phyloP scores from a whole-genome alignment of 257 asterid species.

The Mitragyna speciosa region DNA sequence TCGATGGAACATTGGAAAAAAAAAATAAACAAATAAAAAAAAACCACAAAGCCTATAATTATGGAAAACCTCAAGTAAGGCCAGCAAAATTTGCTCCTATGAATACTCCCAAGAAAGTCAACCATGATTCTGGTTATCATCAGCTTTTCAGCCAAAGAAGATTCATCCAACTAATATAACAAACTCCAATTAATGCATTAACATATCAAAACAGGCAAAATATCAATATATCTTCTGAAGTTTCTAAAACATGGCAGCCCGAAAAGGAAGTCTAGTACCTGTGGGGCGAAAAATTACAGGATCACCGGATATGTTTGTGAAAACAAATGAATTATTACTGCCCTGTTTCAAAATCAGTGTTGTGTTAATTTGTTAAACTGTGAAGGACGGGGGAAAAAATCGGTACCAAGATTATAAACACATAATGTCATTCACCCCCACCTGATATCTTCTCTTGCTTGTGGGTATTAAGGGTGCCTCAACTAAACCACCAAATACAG shows the following conservation, averaged over 20 bases:
- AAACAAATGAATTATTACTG: conserved; percentile 68
- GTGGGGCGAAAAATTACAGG: conserved; percentile 75
- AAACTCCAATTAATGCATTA: background rate
- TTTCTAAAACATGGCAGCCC: conserved; percentile 3
- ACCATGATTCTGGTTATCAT: background rate
- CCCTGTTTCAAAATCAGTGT: conserved; percentile 50
- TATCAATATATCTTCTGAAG: background rate
- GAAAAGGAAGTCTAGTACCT: conserved; percentile 39
- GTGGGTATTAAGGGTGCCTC: conserved; percentile 85
- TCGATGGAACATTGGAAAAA: too few species aligned
- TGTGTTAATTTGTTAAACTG: conserved; percentile 20
- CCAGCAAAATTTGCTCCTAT: background rate
- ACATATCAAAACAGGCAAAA: background rate
- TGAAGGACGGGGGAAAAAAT: conserved; percentile 4
- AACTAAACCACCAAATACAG: conserved; percentile 92
- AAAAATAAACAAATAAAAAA: background rate
- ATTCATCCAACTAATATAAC: background rate
- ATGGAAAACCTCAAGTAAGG: background rate
- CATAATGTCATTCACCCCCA: conserved; percentile 26
- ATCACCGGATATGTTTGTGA: conserved; percentile 69
- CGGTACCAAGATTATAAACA: background rate
- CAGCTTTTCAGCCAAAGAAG: background rate
- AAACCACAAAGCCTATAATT: background rate
- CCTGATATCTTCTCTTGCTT: conserved; percentile 83
- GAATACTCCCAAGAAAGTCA: background rate